Base-by-base conservation (phyloP, 2,329 filamentous ascomycete species). In the Colletotrichum euphorbiae region DNA sequence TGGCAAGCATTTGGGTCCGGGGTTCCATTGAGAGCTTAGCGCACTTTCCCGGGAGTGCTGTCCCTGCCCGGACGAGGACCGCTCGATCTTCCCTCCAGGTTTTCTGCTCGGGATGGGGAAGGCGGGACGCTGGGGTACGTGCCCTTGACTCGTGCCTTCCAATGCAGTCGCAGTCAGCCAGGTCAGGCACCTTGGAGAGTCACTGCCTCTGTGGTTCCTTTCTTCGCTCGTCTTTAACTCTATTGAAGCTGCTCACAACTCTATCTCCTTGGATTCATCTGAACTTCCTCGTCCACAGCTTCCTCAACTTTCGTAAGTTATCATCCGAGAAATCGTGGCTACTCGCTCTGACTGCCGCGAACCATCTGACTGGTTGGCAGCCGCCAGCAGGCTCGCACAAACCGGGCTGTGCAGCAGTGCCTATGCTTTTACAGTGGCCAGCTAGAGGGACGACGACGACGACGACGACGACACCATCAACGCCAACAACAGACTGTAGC, bases 341-440 rank as follows among this genome's bases (percentile, higher is more conserved):
- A 6, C 38, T 28, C 36, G 40, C 5, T 55, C 48, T 40, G 17
- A 8, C 9, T 43, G 54, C 24, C 24, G 60, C 33, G 38, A 57
- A 17, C 21, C 31, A 24, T 52, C 36, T 33, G 38, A 36, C 8
- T 31, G 64, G 24, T 43, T 15, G 60, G 64, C 51, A 50, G 56
- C 17, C 51, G 51, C 19, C 48, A 38, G 9, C 51, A n/a, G 24
- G 38, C 15, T 4, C 21, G 55, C 64, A 63, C 51, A 31, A 21
- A 5, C 28, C 45, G 19, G 59, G 51, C 38, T 28, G 55, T 57
- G 55, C 51, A 40, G 31, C 51, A 40, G 17, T 40, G 51, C 33
- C n/a, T 33, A 12, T 40, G 51, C 57, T n/a, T 48, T 52, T 66
- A 56, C 57, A 62, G 48, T 28, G 38, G 57, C 46, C 46, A 52